A percentile compares a stretch with the other conserved stretches of the same genome.
Evolutionary conservation across 352 stramenopile species (phyloP).

Genomic region (Pythium graminicola): DNA sequence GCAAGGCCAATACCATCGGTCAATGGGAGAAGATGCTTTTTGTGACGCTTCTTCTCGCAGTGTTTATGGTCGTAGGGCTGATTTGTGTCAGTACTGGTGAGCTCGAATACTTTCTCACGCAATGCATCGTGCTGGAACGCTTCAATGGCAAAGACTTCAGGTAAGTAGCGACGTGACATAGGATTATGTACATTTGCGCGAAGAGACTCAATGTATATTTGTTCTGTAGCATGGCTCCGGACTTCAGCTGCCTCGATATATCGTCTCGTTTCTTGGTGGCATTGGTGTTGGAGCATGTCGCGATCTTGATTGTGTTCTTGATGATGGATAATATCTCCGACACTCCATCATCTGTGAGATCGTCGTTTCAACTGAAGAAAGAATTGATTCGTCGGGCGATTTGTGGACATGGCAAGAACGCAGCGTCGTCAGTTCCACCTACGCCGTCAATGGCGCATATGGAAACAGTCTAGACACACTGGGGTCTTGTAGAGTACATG

Average conservation of each 20-base stretch:
- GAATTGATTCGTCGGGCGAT: constrained; percentile 81
- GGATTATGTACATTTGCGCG: neutral
- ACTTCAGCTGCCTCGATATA: constrained; percentile 73
- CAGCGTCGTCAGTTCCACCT: constrained; percentile 21
- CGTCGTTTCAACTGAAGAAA: constrained; percentile 80
- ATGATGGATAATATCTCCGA: constrained; percentile 79
- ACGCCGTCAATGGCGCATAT: no score
- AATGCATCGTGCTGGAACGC: constrained; percentile 61
- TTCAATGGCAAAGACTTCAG: constrained; percentile 82
- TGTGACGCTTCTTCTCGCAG: constrained; percentile 70
- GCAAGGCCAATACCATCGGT: constrained; percentile 79
- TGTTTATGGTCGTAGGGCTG: constrained; percentile 78
- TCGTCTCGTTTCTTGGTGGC: constrained; percentile 75
- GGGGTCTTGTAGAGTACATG: constrained; percentile 12
- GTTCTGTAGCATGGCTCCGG: constrained; percentile 59
- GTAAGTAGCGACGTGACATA: constrained; percentile 26
- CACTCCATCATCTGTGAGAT: constrained; percentile 63
- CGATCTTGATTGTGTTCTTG: constrained; percentile 67
- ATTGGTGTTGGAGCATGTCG: constrained; percentile 66
- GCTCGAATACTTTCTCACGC: constrained; percentile 74
- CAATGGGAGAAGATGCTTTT: constrained; percentile 87
- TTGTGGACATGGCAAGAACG: constrained; percentile 52
- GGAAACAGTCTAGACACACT: no score
- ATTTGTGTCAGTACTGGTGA: constrained; percentile 82
- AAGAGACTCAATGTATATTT: neutral